phyloP scores from a whole-genome alignment of 257 asterid species.

The Primulina tabacum region DNA sequence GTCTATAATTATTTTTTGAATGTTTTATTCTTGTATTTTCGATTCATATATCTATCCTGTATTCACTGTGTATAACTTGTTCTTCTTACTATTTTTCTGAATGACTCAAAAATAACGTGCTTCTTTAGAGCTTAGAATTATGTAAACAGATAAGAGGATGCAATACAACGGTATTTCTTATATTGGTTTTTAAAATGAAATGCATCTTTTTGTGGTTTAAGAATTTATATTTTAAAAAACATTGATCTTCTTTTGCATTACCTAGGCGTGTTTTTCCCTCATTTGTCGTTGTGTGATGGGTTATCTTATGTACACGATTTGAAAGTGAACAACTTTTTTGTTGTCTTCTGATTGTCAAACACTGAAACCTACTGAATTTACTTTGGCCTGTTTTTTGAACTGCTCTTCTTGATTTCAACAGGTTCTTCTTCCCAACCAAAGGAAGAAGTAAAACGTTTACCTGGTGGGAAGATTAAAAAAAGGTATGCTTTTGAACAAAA shows the following conservation, averaged over 20 bases:
- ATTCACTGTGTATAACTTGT: neutral
- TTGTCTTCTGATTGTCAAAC: neutral
- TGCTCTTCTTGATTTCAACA: conserved; percentile 38
- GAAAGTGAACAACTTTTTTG: neutral
- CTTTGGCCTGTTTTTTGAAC: conserved; percentile 16
- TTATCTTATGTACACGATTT: neutral
- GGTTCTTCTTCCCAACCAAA: conserved; percentile 85
- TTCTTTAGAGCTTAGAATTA: neutral
- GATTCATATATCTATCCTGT: neutral
- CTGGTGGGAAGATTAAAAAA: conserved; percentile 97
- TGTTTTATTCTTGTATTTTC: neutral
- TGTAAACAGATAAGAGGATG: neutral
- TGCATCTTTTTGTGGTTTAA: too few species aligned
- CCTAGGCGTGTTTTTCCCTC: neutral
- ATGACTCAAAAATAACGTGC: neutral
- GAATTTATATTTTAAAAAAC: too few species aligned
- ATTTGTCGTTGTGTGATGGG: neutral
- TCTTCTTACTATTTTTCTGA: too few species aligned
- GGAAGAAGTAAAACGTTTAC: conserved; percentile 95
- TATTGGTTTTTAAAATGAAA: too few species aligned
- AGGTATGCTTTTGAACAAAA: conserved; percentile 39
- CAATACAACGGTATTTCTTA: too few species aligned
- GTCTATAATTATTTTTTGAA: neutral
- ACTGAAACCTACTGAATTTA: neutral
- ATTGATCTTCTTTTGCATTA: neutral